These are phyloP conservation scores for Penicillium verrucosum DNA, from an alignment of 2,329 filamentous ascomycete species.

Conservation along the genomic window DNA sequence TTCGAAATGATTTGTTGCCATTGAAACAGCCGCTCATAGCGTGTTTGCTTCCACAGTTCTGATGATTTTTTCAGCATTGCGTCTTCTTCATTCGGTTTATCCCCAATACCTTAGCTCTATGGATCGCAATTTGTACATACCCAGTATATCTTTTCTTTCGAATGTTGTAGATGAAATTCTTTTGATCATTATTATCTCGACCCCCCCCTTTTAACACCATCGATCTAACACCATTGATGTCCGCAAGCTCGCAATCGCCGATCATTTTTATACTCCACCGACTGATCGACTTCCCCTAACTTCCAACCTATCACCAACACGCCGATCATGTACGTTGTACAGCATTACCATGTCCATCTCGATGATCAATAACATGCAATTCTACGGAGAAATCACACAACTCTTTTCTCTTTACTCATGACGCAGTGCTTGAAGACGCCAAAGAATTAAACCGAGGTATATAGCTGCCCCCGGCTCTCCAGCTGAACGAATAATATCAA, in stretches of 20 bases:
- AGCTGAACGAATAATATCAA: not conserved
- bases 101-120: constrained; percentile 1
- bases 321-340: not conserved
- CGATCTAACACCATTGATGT: not conserved
- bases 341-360: not conserved
- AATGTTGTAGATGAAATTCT: not conserved
- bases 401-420: not conserved
- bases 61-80: not conserved
- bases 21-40: too few species aligned
- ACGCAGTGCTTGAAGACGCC: not conserved
- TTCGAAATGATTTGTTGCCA: not conserved
- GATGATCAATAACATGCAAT: constrained; percentile 17
- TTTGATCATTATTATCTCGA: not conserved
- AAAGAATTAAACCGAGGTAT: not conserved
- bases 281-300: not conserved
- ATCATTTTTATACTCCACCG: not conserved
- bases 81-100: not conserved
- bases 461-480: not conserved
- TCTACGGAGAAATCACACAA: constrained; percentile 19
- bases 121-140: not conserved
- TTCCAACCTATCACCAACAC: not conserved
- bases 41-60: not conserved
- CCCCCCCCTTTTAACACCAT: not conserved
- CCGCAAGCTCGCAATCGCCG: constrained; percentile 1
- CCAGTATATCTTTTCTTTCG: not conserved